A percentile compares a stretch with the other conserved stretches of the same genome.
phyloP scores from a whole-genome alignment of 371 early-diverging fungal species.

The Apophysomyces ossiformis region DNA sequence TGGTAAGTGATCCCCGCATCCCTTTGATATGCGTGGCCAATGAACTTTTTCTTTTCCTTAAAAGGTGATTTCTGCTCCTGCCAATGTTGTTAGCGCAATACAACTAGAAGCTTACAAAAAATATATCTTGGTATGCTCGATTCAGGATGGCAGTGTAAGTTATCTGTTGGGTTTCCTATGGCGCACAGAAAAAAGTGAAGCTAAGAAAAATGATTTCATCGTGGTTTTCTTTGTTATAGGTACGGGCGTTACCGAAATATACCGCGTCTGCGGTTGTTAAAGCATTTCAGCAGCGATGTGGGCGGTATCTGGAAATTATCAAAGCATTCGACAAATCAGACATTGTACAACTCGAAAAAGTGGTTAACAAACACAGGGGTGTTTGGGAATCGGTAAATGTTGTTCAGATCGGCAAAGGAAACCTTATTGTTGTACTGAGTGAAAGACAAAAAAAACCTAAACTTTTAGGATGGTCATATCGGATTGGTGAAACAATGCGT shows the following conservation, averaged over 20 bases:
- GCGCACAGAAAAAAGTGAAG: not conserved
- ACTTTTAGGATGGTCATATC: constrained; percentile 58
- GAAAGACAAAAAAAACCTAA: not conserved
- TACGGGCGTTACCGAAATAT: constrained; percentile 64
- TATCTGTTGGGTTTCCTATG: not conserved
- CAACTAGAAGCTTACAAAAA: constrained; percentile 82
- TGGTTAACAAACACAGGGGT: constrained; percentile 32
- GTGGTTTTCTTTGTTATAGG: constrained; percentile 16
- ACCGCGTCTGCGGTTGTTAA: constrained; percentile 59
- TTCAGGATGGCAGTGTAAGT: constrained; percentile 58
- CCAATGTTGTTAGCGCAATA: constrained; percentile 68
- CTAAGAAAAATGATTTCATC: not conserved
- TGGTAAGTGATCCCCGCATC: constrained; percentile 37
- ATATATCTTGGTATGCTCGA: constrained; percentile 65
- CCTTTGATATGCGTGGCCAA: not conserved
- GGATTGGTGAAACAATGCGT: constrained; percentile 78
- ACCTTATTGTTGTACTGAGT: not conserved
- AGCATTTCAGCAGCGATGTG: constrained; percentile 45
- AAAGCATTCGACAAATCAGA: constrained; percentile 60
- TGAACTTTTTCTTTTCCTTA: not conserved
- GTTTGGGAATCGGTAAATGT: constrained; percentile 34
- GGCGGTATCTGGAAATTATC: constrained; percentile 61
- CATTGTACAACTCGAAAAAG: constrained; percentile 33
- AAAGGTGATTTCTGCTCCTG: constrained; percentile 67
- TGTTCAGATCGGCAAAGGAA: not conserved